These are phyloP conservation scores for Macrophomina phaseolina DNA, from an alignment of 2,329 filamentous ascomycete species.

Conservation along the genomic window DNA sequence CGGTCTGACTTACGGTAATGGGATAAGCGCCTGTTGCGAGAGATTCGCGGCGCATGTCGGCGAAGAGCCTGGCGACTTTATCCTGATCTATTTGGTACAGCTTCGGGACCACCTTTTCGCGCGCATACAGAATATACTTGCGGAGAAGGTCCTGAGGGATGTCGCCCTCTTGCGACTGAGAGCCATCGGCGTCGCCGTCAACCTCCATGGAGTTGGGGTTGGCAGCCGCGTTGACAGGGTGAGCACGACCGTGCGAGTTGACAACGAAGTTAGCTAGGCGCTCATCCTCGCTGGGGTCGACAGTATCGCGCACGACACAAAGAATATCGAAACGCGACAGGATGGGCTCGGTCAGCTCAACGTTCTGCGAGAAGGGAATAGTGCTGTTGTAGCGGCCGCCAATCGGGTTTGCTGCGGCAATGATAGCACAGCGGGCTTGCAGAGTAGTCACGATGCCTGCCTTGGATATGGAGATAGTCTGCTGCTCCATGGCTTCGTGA, in stretches of 20 bases:
- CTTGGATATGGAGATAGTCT: constrained; percentile 98
- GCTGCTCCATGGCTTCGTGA: constrained; percentile 99
- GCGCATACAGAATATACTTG: constrained; percentile 96
- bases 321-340: constrained; percentile 97
- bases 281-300: constrained; percentile 91
- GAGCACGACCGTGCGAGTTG: constrained; percentile 88
- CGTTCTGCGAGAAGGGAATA: constrained; percentile 93
- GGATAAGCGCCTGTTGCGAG: constrained; percentile 95
- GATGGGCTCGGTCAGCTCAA: constrained; percentile 96
- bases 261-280: constrained; percentile 94
- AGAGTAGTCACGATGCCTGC: constrained; percentile 97
- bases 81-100: constrained; percentile 98
- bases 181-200: constrained; percentile 60
- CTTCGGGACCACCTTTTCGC: constrained; percentile 87
- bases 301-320: constrained; percentile 93
- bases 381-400: constrained; percentile 97
- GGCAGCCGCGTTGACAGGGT: constrained; percentile 60
- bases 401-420: constrained; percentile 95
- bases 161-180: constrained; percentile 65
- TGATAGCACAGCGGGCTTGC: constrained; percentile 93
- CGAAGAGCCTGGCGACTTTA: constrained; percentile 91
- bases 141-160: constrained; percentile 89
- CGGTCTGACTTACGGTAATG: constrained; percentile 76
- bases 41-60: constrained; percentile 93
- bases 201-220: constrained; percentile 64